Evolutionary conservation across 1,284 basidiomycete genomes (phyloP).

Genomic region (Apiotrichum veenhuisii): DNA sequence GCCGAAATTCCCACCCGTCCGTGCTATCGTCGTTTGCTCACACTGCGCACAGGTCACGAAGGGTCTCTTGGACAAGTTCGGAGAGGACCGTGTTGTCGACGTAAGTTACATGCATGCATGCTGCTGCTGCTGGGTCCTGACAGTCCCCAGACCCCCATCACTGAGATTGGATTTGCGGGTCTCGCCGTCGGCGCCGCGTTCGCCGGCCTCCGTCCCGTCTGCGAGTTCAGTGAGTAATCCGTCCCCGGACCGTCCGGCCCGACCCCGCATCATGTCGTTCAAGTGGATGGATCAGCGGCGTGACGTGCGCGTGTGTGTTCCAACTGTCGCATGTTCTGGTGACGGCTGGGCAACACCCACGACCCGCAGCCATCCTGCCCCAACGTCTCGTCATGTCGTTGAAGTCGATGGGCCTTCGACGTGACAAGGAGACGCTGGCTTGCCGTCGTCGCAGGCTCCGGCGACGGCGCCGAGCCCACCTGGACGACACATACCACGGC

Average conservation of each 20-base stretch:
- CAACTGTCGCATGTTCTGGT: no score
- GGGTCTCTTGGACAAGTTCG: slow-evolving; percentile 98
- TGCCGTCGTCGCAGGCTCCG: no score
- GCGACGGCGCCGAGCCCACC: no score
- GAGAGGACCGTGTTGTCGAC: slow-evolving; percentile 97
- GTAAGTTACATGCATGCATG: slow-evolving; percentile 32
- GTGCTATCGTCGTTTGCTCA: not conserved
- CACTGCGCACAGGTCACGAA: slow-evolving; percentile 71
- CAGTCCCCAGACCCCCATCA: slow-evolving; percentile 69
- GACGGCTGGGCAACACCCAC: no score
- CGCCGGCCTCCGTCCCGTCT: slow-evolving; percentile 89
- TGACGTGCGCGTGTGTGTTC: no score
- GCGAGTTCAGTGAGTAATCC: slow-evolving; percentile 75
- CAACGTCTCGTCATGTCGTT: no score
- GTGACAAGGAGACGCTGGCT: no score
- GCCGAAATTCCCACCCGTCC: not conserved
- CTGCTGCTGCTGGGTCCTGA: not conserved
- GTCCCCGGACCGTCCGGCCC: not conserved
- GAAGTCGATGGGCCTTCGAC: no score
- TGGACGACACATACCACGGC: no score
- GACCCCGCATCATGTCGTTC: not conserved
- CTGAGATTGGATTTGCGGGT: slow-evolving; percentile 98
- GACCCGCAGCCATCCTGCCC: no score
- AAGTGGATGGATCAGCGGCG: no score
- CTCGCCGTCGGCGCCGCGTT: slow-evolving; percentile 92